phyloP scores from a whole-genome alignment of 495 filamentous ascomycete species.

The Hyphodiscus hymeniophilus region DNA sequence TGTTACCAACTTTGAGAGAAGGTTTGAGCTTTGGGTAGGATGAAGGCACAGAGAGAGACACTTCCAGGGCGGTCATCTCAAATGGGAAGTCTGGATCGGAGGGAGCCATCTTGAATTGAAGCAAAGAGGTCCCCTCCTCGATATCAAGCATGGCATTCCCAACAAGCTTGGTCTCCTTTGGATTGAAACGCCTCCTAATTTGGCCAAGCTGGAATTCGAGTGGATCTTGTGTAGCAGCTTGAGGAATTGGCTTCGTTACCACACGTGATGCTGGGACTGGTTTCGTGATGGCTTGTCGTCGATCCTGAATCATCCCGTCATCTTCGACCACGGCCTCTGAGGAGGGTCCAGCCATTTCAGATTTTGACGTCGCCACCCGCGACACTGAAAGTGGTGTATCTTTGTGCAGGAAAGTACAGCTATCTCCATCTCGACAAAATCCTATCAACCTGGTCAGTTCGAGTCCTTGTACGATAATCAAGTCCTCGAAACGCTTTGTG shows the following conservation, averaged over 20 bases:
- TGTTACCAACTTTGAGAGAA: slow-evolving; percentile 58
- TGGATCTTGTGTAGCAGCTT: slow-evolving; percentile 56
- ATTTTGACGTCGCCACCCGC: neutral
- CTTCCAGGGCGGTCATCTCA: slow-evolving; percentile 29
- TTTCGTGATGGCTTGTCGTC: slow-evolving; percentile 17
- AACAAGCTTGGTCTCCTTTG: slow-evolving; percentile 40
- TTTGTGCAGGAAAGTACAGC: slow-evolving; percentile 23
- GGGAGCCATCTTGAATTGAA: slow-evolving; percentile 59
- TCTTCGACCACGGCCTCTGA: neutral
- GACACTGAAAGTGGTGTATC: slow-evolving; percentile 8
- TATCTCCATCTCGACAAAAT: slow-evolving; percentile 18
- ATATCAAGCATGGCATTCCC: neutral
- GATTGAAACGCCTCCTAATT: slow-evolving; percentile 61
- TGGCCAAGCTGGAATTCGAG: slow-evolving; percentile 72
- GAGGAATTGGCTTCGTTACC: slow-evolving; percentile 57
- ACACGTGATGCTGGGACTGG: slow-evolving; percentile 36
- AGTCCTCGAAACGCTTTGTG: slow-evolving; percentile 3
- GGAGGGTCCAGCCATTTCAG: neutral
- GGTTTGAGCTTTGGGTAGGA: slow-evolving; percentile 53
- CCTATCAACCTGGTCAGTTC: slow-evolving; percentile 15
- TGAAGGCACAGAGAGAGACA: slow-evolving; percentile 58
- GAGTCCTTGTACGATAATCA: slow-evolving; percentile 6
- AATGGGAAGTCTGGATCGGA: slow-evolving; percentile 44
- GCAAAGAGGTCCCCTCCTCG: slow-evolving; percentile 31
- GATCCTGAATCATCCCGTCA: slow-evolving; percentile 17